These are phyloP conservation scores for Colletotrichum cuscutae DNA, from an alignment of 2,329 filamentous ascomycete species.

Conservation along the genomic window DNA sequence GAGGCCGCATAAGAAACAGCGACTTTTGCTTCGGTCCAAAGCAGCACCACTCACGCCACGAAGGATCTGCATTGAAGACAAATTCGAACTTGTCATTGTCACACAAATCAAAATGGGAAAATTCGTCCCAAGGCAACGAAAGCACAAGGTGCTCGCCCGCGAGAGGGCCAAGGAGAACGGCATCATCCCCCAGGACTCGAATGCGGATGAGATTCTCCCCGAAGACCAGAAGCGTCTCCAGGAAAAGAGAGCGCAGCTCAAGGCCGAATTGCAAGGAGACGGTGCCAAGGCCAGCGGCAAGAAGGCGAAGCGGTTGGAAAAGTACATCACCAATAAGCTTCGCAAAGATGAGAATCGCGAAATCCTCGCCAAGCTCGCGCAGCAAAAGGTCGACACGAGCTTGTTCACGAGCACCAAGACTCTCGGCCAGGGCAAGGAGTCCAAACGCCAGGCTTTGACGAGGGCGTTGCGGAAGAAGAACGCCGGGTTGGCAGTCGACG, in stretches of 20 bases:
- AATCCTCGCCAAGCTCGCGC: slow-evolving; percentile 84
- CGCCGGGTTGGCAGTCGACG: slow-evolving; percentile 68
- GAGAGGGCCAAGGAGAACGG: slow-evolving; percentile 60
- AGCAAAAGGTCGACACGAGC: slow-evolving; percentile 83
- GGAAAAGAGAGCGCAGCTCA: slow-evolving; percentile 65
- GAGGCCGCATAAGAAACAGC: background rate
- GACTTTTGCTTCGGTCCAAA: background rate
- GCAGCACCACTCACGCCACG: background rate
- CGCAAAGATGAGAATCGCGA: slow-evolving; percentile 92
- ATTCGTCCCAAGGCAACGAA: slow-evolving; percentile 73
- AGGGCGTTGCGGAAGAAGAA: slow-evolving; percentile 72
- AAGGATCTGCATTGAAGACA: background rate
- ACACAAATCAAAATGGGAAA: slow-evolving; percentile 51
- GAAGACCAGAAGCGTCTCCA: slow-evolving; percentile 59
- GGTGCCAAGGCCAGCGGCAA: slow-evolving; percentile 69
- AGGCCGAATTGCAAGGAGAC: slow-evolving; percentile 62
- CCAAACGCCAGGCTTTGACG: slow-evolving; percentile 74
- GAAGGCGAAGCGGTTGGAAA: slow-evolving; percentile 74
- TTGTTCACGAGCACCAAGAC: slow-evolving; percentile 81
- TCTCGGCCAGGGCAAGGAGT: slow-evolving; percentile 78
- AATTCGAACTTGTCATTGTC: background rate
- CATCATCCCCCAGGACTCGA: slow-evolving; percentile 60
- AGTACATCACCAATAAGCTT: slow-evolving; percentile 87
- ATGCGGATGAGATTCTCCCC: slow-evolving; percentile 63
- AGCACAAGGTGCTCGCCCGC: slow-evolving; percentile 76